Evolutionary conservation across 179 eudicot genomes (phyloP), one percentile per base, ranked within the genome.

Genomic region (Spinacia oleracea): DNA sequence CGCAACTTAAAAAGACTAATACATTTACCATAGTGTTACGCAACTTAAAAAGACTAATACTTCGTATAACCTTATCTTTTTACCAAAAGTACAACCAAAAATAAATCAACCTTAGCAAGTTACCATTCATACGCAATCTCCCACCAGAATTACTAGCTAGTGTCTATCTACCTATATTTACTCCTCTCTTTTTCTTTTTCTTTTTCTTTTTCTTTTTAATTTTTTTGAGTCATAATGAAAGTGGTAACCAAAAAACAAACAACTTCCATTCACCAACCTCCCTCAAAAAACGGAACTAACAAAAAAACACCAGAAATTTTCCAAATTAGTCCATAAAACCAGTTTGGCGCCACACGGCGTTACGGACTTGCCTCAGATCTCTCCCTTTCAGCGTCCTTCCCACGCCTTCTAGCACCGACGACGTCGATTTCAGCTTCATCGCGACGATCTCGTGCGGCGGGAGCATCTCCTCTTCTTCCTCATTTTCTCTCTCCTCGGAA

Each of bases 401-500:
- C 0, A 75, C 92, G 10, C 97, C 94, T 86, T 92, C 97, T 0
- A 92, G 86, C 76, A 92, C 90, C 48, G 94, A 90, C 62, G 86
- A 88, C 71, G 96, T 86, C 55, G 86, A 67, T 45, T 81, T 79
- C 80, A 75, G 74, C 79, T 77, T 79, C 82, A 68, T 78, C 45
- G 89, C 94, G 0, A 88, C 94, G 9, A 90, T 86, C 89, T 92
- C 97, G 59, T 92, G 97, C 46, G 97, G 97, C 81, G 94, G 97
- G 56, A 92, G 74, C 89, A 87, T 88, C 87, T 88, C 89, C 21
- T 85, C 92, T 1, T 89, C 94, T 4, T 80, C 84, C 0, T 76
- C 90, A 29, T 78, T 85, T 8, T 53, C 80, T 1, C 62, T 81
- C n/a, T 31, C 74, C 5, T 67, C 85, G 9, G 31, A 21, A 53